phyloP scores from a whole-genome alignment of 257 asterid genomes.

The Lithospermum erythrorhizon region DNA sequence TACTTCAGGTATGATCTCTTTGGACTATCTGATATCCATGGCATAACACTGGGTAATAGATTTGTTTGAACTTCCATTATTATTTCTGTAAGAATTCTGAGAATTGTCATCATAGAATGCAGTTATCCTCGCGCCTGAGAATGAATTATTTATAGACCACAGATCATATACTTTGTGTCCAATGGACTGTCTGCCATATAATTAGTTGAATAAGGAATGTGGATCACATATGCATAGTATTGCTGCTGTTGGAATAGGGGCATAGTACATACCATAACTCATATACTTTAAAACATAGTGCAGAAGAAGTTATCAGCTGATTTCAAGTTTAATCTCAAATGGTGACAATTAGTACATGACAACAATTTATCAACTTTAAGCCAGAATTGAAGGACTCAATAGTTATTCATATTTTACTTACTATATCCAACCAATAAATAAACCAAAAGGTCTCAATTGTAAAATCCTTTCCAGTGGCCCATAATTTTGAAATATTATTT shows the following conservation, averaged over 20 bases:
- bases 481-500: too few relatives aligned
- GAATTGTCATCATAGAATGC: background rate
- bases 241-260: background rate
- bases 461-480: too few relatives aligned
- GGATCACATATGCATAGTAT: background rate
- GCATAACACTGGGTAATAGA: background rate
- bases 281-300: too few relatives aligned
- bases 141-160: too few relatives aligned
- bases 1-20: slow-evolving; percentile 60
- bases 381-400: too few relatives aligned
- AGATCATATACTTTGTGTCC: background rate
- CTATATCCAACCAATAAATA: too few relatives aligned
- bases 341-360: too few relatives aligned
- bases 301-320: too few relatives aligned
- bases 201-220: background rate
- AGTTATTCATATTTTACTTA: too few relatives aligned
- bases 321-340: too few relatives aligned
- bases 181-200: background rate
- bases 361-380: too few relatives aligned
- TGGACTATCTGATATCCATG: background rate
- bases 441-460: too few relatives aligned
- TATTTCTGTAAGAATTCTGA: background rate
- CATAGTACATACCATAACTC: background rate
- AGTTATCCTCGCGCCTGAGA: background rate
- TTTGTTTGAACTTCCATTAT: background rate